Conservation (phyloP, 331 rosid species). For the Erythrophleum ivorense region DNA sequence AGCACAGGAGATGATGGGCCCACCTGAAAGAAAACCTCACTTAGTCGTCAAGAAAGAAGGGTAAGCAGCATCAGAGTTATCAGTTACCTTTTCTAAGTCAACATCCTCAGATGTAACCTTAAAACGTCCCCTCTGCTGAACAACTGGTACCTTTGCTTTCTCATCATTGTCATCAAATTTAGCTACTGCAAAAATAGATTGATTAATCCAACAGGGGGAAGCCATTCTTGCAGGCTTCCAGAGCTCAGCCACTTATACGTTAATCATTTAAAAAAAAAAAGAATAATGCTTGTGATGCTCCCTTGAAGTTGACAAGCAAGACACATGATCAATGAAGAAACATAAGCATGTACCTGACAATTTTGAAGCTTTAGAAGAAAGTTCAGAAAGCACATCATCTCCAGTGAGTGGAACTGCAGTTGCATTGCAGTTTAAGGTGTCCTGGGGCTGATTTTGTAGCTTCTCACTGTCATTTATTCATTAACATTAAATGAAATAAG, state of each 20-base stretch:
- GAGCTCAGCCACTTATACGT: slow-evolving; percentile 16
- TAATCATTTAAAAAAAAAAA: background rate
- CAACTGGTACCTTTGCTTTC: slow-evolving; percentile 82
- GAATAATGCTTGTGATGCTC: background rate
- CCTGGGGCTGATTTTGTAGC: slow-evolving; percentile 49
- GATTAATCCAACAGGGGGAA: slow-evolving; percentile 21
- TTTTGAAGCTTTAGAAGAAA: slow-evolving; percentile 62
- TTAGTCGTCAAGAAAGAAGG: slow-evolving; percentile 35
- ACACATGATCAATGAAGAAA: slow-evolving; percentile 25
- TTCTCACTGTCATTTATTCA: slow-evolving; percentile 64
- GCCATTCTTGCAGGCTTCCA: slow-evolving; percentile 30
- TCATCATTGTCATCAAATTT: slow-evolving; percentile 74
- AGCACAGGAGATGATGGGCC: slow-evolving; percentile 59
- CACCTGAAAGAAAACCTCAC: slow-evolving; percentile 59
- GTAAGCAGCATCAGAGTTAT: slow-evolving; percentile 11
- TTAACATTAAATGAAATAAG: slow-evolving; percentile 34
- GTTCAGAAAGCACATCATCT: slow-evolving; percentile 69
- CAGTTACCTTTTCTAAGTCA: slow-evolving; percentile 78
- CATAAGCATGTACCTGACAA: slow-evolving; percentile 57
- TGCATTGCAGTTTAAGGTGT: slow-evolving; percentile 46
- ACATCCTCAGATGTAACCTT: slow-evolving; percentile 93
- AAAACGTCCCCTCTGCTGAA: slow-evolving; percentile 95
- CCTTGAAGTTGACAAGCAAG: slow-evolving; percentile 35
- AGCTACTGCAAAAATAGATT: slow-evolving; percentile 47
- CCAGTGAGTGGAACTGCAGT: slow-evolving; percentile 42